Evolutionary conservation across 2,329 filamentous ascomycete species (phyloP).

Genomic region (Aureobasidium lini): DNA sequence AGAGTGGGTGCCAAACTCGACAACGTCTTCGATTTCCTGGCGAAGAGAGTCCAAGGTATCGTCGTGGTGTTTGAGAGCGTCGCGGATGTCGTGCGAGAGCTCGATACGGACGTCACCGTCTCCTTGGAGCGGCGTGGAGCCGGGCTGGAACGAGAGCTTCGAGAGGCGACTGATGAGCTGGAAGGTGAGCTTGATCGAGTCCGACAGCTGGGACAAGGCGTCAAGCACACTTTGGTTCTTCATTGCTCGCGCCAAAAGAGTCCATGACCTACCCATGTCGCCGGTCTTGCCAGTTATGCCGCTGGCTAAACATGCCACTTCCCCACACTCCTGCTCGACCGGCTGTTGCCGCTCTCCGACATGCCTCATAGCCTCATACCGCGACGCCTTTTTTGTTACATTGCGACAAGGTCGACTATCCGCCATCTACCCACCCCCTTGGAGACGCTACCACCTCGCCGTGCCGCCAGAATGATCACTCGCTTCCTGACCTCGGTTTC

Average conservation of each 20-base stretch:
- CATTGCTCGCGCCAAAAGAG: not conserved
- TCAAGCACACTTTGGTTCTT: conserved; percentile 2
- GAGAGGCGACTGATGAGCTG: conserved; percentile 50
- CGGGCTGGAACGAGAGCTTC: conserved; percentile 55
- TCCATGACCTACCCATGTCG: too few species aligned
- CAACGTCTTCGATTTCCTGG: conserved; percentile 69
- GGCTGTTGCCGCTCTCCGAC: not conserved
- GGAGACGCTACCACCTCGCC: not conserved
- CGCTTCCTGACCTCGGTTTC: conserved; percentile 78
- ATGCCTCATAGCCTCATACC: not conserved
- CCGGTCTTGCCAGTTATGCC: not conserved
- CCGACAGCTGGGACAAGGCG: conserved; percentile 37
- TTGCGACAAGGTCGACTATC: not conserved
- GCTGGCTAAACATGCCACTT: not conserved
- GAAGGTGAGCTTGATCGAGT: conserved; percentile 46
- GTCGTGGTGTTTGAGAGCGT: conserved; percentile 67
- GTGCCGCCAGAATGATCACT: conserved; percentile 61
- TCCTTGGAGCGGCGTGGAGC: conserved; percentile 54
- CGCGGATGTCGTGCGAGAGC: conserved; percentile 71
- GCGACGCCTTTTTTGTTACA: not conserved
- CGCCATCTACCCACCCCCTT: not conserved
- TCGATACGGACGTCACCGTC: conserved; percentile 57
- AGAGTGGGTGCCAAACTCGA: conserved; percentile 34
- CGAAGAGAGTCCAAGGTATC: conserved; percentile 74
- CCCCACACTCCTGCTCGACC: not conserved